Base-by-base conservation (phyloP, 768 basidiomycete species). In the Trametes elegans region DNA sequence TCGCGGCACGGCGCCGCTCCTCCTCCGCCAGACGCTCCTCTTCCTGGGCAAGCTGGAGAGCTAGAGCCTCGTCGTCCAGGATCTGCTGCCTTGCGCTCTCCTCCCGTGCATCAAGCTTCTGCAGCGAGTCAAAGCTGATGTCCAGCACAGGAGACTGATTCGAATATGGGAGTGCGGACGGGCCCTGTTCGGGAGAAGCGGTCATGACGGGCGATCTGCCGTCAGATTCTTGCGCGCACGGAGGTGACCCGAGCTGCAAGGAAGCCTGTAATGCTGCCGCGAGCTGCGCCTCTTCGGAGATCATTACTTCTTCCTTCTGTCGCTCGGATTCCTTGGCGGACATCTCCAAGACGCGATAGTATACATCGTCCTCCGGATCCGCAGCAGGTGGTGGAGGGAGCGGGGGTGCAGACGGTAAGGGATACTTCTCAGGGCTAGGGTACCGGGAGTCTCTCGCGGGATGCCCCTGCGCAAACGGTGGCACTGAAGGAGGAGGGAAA, bases 211-310 rank as follows among this genome's bases (percentile, higher is more conserved):
- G 35, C n/a, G 46, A 47, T 46, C 39, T 28, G 5, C 56, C 38
- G 34, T 57, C 50, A 40, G 35, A 31, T 7, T 39, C 53, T 18
- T 57, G 27, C 16, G 24, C 42, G 34, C 19, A 29, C 14, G n/a
- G 36, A 14, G 44, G 31, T 7, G 49, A 26, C 7, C 29, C 32
- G 21, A 58, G 34, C 14, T 29, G 45, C 62, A 76, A 57, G 1
- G 85, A 87, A 55, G 78, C 78, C 59, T 81, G 76, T 53, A 91
- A 61, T 0, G 87, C 89, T 57, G 75, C 75, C 19, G 80, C 80
- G 13, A 90, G 71, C 38, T 89, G 84, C 27, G 83, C 82, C 53
- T 88, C 85, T 64, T 90, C 87, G 54, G 66, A 66, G 6, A 18
- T 35, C 11, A 31, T 10, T 19, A 53, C 26, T 18, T 45, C 18